Evolutionary conservation across 441 rosid genomes (phyloP).

Genomic region (Pelargonium fulgidum): DNA sequence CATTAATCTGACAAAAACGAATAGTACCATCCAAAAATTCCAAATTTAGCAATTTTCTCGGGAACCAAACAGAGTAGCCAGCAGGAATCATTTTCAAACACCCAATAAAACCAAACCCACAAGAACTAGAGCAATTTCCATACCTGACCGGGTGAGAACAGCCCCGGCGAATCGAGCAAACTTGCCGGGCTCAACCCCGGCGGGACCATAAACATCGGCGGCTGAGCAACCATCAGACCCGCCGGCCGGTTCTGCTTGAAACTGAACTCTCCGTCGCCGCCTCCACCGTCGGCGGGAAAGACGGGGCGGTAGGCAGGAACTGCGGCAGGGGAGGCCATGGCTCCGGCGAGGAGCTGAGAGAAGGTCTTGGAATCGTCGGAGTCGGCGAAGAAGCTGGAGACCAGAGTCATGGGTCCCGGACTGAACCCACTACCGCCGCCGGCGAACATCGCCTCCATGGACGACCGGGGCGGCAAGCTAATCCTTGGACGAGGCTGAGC

Average conservation of each 20-base stretch:
- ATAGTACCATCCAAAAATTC: neutral
- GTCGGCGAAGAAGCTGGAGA: slow-evolving; percentile 63
- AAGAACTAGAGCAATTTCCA: neutral
- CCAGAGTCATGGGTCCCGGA: slow-evolving; percentile 87
- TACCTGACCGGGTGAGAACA: slow-evolving; percentile 63
- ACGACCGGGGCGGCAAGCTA: too few species aligned
- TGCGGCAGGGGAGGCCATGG: slow-evolving; percentile 54
- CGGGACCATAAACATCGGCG: slow-evolving; percentile 46
- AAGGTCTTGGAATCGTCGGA: slow-evolving; percentile 70
- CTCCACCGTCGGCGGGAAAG: slow-evolving; percentile 20
- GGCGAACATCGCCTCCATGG: too few species aligned
- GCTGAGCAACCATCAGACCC: slow-evolving; percentile 44
- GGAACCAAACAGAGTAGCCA: neutral
- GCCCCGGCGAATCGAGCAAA: slow-evolving; percentile 61
- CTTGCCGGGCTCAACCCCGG: slow-evolving; percentile 52
- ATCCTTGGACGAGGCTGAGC: too few species aligned
- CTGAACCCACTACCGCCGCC: slow-evolving; percentile 42
- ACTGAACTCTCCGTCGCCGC: slow-evolving; percentile 37
- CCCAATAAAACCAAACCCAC: slow-evolving; percentile 11
- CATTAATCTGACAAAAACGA: neutral
- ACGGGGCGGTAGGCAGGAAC: slow-evolving; percentile 16
- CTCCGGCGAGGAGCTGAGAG: slow-evolving; percentile 87
- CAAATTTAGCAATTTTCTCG: neutral
- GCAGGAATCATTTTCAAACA: too few species aligned
- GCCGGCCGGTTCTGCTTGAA: slow-evolving; percentile 47